Evolutionary conservation across 331 rosid species (phyloP), one percentile per base, ranked within the genome.

Genomic region (Pyracantha coccinea): DNA sequence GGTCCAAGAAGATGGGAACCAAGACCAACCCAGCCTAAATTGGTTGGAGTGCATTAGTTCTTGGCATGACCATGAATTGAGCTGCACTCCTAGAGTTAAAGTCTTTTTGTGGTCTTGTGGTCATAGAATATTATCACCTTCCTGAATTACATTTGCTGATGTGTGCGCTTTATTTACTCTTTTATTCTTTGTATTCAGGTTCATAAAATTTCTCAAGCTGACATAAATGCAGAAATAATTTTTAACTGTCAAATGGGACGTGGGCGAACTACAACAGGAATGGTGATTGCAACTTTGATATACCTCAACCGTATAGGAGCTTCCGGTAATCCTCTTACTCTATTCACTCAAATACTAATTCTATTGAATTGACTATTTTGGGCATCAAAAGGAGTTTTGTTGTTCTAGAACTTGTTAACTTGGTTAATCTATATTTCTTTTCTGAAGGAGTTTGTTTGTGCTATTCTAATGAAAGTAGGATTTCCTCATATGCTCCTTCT

Each of bases 201-300:
- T 72, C 87, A 78, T 77, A 90, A 87, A 90, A 86, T 92, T 84
- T 85, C 94, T 80, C 87, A 84, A 84, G 91, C 88, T 69, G 89
- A 87, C 75, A 83, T 90, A 77, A 88, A 86, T 54, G 88, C 92
- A 35, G 89, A 88, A 77, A 84, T 92, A 77, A 90, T 92, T 76
- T 92, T 92, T 80, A 92, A 92, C 82, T 92, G 97, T 83, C 97
- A 92, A 92, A 92, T 92, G 97, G 97, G 97, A 67, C 97, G 97
- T 62, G 97, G 97, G 59, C 78, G 97, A 67, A 90, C 96, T 75
- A 92, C 97, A 61, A 92, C 97, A 17, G 97, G 97, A 80, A 92
- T 92, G 97, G 97, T 92, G 81, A 87, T 92, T 77, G 92, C 97
- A 69, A 92, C 97, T 84, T 81, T 92, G 88, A 79, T 88, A 66